Base-by-base conservation (phyloP, 805 yeast genomes). In the Peterozyma xylosa region DNA sequence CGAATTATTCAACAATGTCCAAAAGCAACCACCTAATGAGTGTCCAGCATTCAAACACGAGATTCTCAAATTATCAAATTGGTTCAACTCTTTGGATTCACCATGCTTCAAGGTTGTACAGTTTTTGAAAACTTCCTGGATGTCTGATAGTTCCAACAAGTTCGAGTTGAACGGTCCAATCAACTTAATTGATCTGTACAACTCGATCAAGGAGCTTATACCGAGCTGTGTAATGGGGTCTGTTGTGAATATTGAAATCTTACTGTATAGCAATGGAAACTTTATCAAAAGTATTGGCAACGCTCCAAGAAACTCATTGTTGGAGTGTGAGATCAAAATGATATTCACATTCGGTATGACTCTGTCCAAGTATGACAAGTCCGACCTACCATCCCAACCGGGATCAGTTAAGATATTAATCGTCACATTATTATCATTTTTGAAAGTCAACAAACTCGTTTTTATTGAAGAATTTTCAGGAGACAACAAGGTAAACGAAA, bases 1-100 rank as follows among this genome's bases (percentile, higher is more conserved):
- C 48, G 83, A 80, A 45, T 81, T 80, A 38, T 75, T 73, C 10
- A 91, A 60, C 33, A 82, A 67, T 11, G 42, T 40, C 97, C 97
- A 90, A 38, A 90, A 78, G 0, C 95, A 79, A 11, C 99, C 98
- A 48, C 99, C 99, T 29, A 93, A 70, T 0, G 95, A 73, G 57
- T 87, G 96, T 3, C 99, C 99, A 0, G 97, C 82, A 59, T 86
- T 89, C 52, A 81, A 80, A 0, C 97, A 95, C 0, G 95, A 81
- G 17, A 91, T 66, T 3, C 76, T 68, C 33, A 82, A 59, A 30
- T 82, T 86, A 46, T 77, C 80, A 34, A 64, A 67, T 42, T 70
- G 74, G 7, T 82, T 88, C 41, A 86, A 63, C 37, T 73, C 73
- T 11, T 82, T 68, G 2, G 86, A 75, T 59, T 93, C 99, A 0